Conservation (phyloP, 257 asterid genomes). For the Euphrasia confusa region DNA sequence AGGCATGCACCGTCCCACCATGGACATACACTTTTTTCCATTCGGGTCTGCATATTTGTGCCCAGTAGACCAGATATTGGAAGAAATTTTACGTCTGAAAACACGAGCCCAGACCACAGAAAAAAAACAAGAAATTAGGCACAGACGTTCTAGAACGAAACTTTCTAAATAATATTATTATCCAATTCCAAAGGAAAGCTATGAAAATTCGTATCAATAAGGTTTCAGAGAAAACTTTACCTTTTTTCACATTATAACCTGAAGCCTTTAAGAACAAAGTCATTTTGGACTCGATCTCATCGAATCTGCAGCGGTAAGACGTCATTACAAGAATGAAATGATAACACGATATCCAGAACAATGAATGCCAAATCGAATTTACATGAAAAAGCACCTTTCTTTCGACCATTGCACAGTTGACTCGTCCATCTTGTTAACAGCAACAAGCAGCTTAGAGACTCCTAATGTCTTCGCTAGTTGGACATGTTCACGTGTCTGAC, state of each 20-base stretch:
- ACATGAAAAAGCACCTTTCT: slow-evolving; percentile 55
- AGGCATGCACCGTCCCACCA: slow-evolving; percentile 94
- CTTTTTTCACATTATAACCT: slow-evolving; percentile 89
- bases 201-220: too few relatives aligned
- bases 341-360: slow-evolving; percentile 14
- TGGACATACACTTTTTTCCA: slow-evolving; percentile 56
- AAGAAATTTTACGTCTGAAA: slow-evolving; percentile 44
- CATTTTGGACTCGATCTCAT: slow-evolving; percentile 90
- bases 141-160: too few relatives aligned
- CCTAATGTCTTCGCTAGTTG: slow-evolving; percentile 96
- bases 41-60: slow-evolving; percentile 59
- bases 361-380: background rate
- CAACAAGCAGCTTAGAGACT: slow-evolving; percentile 83
- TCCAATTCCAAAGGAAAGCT: too few relatives aligned
- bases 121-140: background rate
- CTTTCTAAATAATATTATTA: too few relatives aligned
- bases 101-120: too few relatives aligned
- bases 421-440: slow-evolving; percentile 94
- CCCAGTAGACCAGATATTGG: slow-evolving; percentile 69
- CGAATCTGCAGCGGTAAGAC: slow-evolving; percentile 50
- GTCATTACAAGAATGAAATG: slow-evolving; percentile 14
- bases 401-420: slow-evolving; percentile 91
- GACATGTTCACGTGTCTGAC: slow-evolving; percentile 97
- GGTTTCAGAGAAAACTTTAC: slow-evolving; percentile 26
- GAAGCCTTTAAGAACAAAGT: slow-evolving; percentile 63